These are phyloP conservation scores for Parachaetomium inaequale DNA, from an alignment of 495 filamentous ascomycete species.

Conservation along the genomic window DNA sequence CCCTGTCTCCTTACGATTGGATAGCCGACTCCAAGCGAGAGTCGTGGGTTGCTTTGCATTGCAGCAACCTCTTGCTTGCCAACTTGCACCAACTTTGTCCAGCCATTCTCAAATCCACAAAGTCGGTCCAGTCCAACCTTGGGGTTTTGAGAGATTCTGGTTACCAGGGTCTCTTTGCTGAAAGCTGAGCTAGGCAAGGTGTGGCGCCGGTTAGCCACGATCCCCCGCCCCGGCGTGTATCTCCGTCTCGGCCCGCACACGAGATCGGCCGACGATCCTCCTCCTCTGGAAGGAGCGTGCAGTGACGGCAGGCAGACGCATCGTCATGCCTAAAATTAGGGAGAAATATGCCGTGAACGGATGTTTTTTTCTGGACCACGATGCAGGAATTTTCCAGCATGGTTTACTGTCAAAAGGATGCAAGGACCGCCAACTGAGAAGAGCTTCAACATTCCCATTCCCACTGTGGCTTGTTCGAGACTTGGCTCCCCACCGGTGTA, in stretches of 20 bases:
- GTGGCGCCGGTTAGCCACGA: too few species aligned
- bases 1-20: background rate
- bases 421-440: background rate
- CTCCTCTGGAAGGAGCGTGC: background rate
- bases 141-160: too few species aligned
- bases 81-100: background rate
- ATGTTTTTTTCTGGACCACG: background rate
- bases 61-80: background rate
- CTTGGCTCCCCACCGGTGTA: background rate
- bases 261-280: slow-evolving; percentile 6
- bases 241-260: background rate
- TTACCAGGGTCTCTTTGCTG: too few species aligned
- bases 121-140: too few species aligned
- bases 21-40: background rate
- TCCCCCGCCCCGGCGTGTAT: background rate
- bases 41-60: background rate
- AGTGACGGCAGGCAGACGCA: background rate
- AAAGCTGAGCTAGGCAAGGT: too few species aligned
- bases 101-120: too few species aligned
- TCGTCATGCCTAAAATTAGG: background rate
- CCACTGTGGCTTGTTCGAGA: background rate
- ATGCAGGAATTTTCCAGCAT: background rate
- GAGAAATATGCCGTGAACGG: background rate
- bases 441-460: background rate
- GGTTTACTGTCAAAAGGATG: background rate